Evolutionary conservation across 2,329 filamentous ascomycete species (phyloP), one percentile per base, ranked within the genome.

Genomic region (Domatiomyces globalis): DNA sequence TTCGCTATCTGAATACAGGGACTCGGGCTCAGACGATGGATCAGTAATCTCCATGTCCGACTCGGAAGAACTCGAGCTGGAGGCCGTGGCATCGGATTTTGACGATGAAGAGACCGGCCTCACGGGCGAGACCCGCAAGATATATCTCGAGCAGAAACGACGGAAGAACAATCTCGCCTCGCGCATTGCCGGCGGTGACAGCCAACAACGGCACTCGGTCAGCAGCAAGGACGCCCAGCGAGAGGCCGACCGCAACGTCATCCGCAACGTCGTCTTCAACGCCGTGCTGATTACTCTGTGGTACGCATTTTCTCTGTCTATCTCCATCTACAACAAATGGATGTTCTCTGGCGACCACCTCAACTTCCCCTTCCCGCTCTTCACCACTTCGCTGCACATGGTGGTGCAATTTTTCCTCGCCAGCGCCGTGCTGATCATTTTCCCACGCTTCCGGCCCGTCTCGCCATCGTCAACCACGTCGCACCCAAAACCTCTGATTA

Each of bases 281-380:
- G 77, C 75, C n/a, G 63, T 77, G n/a, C 71, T 98, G 58, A 95
- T 96, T 58, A 76, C 78, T 20, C 69, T 94, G 57, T 98, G 92
- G 90, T 92, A 86, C 65, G 71, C 88, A 42, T 96, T 96, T 69
- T 95, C 89, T 17, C 78, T 96, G 58, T 87, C 86, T 48, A 95
- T 95, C 65, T 94, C 88, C 55, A 77, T 95, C 61, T 98, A 96
- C 75, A 98, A 98, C 77, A 96, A 95, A 72, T 96, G 92, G 92
- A 96, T 98, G 90, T 96, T 98, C 70, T 85, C 86, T 63, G 78
- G 84, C 59, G 57, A 60, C 17, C 80, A 84, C 59, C 79, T 94
- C 60, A 84, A 95, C 68, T 98, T 98, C 66, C 83, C 86, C 49
- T 96, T 92, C 63, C 92, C 92, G 42, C 77, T 98, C 48, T 96